Conservation (phyloP, 23 red algal species). For the Chondrus crispus region DNA sequence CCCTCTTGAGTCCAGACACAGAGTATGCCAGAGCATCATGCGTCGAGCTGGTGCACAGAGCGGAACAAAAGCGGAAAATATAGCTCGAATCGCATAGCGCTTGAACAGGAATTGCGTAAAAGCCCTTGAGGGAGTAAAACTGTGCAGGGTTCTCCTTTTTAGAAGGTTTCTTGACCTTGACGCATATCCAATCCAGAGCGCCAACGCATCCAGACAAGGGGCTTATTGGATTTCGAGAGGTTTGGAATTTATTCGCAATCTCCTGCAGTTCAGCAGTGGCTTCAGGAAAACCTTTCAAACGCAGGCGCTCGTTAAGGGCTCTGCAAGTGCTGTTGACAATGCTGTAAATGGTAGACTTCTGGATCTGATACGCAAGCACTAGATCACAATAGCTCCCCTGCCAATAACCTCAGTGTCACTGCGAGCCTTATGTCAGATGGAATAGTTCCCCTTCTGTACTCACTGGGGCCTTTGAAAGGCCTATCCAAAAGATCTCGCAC, state of each 20-base stretch:
- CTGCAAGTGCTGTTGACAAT: neutral
- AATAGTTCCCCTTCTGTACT: too few relatives aligned
- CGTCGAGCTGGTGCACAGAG: neutral
- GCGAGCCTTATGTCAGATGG: neutral
- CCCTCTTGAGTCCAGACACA: neutral
- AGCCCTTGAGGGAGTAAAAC: neutral
- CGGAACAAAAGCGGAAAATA: neutral
- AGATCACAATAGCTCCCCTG: neutral
- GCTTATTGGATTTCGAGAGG: neutral
- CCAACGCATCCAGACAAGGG: neutral
- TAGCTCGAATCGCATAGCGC: neutral
- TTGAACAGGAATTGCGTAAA: conserved; percentile 9
- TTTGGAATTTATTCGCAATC: neutral
- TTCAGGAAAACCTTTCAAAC: neutral
- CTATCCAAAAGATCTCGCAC: too few relatives aligned
- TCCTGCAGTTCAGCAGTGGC: neutral
- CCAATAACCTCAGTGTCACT: neutral
- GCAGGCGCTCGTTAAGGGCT: neutral
- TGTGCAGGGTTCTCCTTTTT: neutral
- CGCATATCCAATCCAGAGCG: neutral
- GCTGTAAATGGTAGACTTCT: neutral
- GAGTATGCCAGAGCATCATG: conserved; percentile 5
- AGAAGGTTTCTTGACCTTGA: neutral
- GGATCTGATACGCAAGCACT: neutral
- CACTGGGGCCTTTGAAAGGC: too few relatives aligned